Conservation (phyloP, 106 monocot genomes). For the Xerophyta viscosa region DNA sequence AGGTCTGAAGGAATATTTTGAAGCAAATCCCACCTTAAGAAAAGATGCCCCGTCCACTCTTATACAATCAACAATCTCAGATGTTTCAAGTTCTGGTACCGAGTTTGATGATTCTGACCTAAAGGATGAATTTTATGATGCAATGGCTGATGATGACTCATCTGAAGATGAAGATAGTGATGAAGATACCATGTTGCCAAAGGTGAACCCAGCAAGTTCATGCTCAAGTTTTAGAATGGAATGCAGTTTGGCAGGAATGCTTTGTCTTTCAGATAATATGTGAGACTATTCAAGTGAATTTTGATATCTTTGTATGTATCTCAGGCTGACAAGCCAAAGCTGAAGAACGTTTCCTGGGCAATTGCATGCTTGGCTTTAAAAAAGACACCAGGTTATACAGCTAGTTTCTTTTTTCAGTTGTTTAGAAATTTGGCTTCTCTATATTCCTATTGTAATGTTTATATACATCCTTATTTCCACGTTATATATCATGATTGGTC, state of each 20-base stretch:
- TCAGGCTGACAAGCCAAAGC: slow-evolving; percentile 56
- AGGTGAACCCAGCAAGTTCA: slow-evolving; percentile 11
- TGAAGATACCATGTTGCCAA: slow-evolving; percentile 33
- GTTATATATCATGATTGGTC: no score
- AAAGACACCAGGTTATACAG: slow-evolving; percentile 48
- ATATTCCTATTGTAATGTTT: no score
- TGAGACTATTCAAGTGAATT: no score
- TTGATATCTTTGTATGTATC: no score
- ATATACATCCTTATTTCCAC: no score
- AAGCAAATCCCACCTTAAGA: slow-evolving; percentile 54
- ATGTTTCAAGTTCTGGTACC: slow-evolving; percentile 16
- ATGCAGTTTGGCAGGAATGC: no score
- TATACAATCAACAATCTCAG: slow-evolving; percentile 26
- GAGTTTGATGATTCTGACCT: slow-evolving; percentile 53
- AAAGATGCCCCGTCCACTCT: slow-evolving; percentile 35
- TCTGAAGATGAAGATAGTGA: slow-evolving; percentile 84
- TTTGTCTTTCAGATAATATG: no score
- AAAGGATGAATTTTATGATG: slow-evolving; percentile 92
- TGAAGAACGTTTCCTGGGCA: slow-evolving; percentile 90
- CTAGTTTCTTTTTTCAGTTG: no score
- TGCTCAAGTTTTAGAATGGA: no score
- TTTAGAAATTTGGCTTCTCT: no score
- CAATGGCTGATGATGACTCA: slow-evolving; percentile 51
- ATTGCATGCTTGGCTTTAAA: slow-evolving; percentile 70
- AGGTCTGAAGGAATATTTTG: slow-evolving; percentile 91